phyloP scores from a whole-genome alignment of 2,329 filamentous ascomycete species.

The Fusarium sp. region DNA sequence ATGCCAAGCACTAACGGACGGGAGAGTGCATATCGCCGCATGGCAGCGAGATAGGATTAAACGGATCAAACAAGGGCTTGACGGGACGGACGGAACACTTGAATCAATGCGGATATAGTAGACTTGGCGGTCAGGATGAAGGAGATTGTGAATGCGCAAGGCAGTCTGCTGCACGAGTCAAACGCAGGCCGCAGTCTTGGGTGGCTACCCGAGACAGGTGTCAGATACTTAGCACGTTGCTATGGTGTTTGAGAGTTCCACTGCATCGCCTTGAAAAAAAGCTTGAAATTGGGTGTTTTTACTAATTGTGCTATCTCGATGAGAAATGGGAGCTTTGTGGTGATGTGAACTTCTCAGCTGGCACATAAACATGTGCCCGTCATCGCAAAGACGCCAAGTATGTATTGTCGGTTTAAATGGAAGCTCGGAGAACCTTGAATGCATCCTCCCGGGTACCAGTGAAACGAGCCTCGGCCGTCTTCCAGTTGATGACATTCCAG shows the following conservation, averaged over 20 bases:
- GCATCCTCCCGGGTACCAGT: slow-evolving; percentile 61
- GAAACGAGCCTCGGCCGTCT: slow-evolving; percentile 75
- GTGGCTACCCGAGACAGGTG: slow-evolving; percentile 44
- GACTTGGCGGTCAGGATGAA: slow-evolving; percentile 30
- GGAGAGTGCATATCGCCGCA: slow-evolving; percentile 25
- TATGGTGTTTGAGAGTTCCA: slow-evolving; percentile 11
- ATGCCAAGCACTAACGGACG: slow-evolving; percentile 9
- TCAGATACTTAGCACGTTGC: slow-evolving; percentile 41
- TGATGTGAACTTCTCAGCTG: too few relatives aligned
- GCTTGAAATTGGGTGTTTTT: not conserved
- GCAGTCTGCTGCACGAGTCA: slow-evolving; percentile 33
- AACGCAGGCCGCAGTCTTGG: slow-evolving; percentile 24
- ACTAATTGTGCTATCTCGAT: not conserved
- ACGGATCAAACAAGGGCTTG: not conserved
- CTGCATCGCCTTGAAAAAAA: not conserved
- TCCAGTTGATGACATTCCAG: slow-evolving; percentile 85
- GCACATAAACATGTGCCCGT: not conserved
- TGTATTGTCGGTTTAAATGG: slow-evolving; percentile 50
- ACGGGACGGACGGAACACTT: not conserved
- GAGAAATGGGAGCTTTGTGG: not conserved
- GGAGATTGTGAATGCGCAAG: slow-evolving; percentile 2
- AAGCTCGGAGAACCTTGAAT: slow-evolving; percentile 61
- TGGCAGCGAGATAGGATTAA: not conserved
- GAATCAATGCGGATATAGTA: not conserved
- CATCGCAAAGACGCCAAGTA: not conserved